Evolutionary conservation across 139 green algal genomes (phyloP).

Genomic region (Astrephomene gubernaculifera): DNA sequence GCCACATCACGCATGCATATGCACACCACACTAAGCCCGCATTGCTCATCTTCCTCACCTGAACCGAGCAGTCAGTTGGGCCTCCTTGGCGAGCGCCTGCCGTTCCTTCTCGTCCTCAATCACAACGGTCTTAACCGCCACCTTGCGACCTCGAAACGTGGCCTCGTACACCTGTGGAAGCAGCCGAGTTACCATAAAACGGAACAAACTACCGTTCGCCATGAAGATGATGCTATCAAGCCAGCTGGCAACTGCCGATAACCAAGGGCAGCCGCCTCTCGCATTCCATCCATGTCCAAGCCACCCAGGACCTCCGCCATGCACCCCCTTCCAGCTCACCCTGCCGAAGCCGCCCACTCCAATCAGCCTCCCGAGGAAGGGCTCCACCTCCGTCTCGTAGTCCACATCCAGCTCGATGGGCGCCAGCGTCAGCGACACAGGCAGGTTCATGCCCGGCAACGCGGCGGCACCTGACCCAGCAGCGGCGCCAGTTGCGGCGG

Average conservation of each 20-base stretch:
- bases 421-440: constrained; percentile 34
- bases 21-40: no score
- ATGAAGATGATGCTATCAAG: not conserved
- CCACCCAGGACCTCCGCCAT: not conserved
- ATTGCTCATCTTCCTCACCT: not conserved
- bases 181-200: not conserved
- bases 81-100: constrained; percentile 73
- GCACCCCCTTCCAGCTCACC: not conserved
- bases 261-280: not conserved
- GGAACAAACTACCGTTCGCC: not conserved
- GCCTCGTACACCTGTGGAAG: constrained; percentile 67
- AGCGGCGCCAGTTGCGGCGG: no score
- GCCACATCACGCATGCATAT: no score
- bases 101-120: constrained; percentile 44
- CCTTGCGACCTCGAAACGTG: constrained; percentile 64
- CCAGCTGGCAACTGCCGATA: not conserved
- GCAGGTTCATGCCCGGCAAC: not conserved
- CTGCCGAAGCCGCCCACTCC: constrained; percentile 78
- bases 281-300: not conserved
- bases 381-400: constrained; percentile 74
- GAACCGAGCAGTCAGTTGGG: constrained; percentile 67
- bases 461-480: not conserved
- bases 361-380: constrained; percentile 68
- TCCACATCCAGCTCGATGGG: constrained; percentile 79
- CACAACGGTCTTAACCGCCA: constrained; percentile 81